A percentile compares a stretch with the other conserved stretches of the same genome.
phyloP scores from a whole-genome alignment of 163 green algal genomes.

The Trebouxiophyceae sp. region DNA sequence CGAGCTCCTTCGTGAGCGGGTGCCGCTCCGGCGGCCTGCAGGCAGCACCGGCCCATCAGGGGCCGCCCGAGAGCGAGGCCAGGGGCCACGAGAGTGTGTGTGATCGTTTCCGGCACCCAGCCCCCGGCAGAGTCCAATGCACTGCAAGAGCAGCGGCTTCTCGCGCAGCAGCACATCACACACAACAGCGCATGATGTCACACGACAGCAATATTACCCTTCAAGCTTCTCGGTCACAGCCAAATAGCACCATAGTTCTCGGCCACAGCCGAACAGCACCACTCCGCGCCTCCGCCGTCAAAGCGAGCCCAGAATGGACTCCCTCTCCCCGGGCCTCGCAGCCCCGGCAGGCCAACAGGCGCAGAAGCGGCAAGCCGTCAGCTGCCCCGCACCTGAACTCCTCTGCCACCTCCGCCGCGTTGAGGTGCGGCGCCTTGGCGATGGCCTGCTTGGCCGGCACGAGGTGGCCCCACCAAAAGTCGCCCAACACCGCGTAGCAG shows the following conservation, averaged over 20 bases:
- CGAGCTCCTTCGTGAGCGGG: neutral
- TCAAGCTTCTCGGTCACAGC: too few species aligned
- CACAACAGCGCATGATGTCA: too few species aligned
- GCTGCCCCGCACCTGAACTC: slow-evolving; percentile 2
- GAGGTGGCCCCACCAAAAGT: slow-evolving; percentile 60
- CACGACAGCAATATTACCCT: too few species aligned
- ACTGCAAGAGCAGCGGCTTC: too few species aligned
- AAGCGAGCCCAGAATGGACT: neutral
- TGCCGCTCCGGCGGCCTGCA: slow-evolving; percentile 7
- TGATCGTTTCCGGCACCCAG: too few species aligned
- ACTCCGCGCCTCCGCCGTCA: neutral
- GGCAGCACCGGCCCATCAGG: too few species aligned
- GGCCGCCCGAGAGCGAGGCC: too few species aligned
- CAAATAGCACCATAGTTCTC: too few species aligned
- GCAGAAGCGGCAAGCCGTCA: neutral
- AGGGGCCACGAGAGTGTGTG: too few species aligned
- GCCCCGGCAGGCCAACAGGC: neutral
- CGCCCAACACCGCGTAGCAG: slow-evolving; percentile 36
- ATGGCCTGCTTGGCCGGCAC: slow-evolving; percentile 22
- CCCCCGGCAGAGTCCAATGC: too few species aligned
- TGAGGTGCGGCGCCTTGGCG: neutral
- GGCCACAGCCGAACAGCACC: too few species aligned
- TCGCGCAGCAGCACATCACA: too few species aligned
- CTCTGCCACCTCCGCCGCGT: neutral
- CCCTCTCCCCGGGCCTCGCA: neutral